These are phyloP conservation scores for Bjerkandera adusta DNA, from an alignment of 1,284 basidiomycete genomes.

Conservation along the genomic window DNA sequence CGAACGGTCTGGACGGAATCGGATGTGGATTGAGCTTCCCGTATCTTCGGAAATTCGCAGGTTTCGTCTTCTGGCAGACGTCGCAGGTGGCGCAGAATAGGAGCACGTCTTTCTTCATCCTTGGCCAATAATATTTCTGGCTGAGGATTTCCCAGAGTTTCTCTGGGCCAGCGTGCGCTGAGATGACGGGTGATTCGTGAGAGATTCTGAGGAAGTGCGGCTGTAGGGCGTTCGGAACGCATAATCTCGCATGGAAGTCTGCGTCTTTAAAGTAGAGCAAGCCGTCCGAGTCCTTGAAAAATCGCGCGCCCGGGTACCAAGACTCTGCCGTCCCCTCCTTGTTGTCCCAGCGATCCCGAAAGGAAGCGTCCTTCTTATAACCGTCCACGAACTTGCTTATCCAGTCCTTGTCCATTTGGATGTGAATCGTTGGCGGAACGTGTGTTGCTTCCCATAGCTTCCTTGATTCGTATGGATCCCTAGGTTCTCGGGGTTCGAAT, in stretches of 20 bases:
- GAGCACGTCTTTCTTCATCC: slow-evolving; percentile 28
- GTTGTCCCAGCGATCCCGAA: neutral
- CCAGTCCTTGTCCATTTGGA: neutral
- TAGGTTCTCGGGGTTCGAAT: too few species aligned
- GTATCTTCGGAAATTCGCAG: too few species aligned
- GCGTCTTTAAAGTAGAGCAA: slow-evolving; percentile 25
- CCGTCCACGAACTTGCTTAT: neutral
- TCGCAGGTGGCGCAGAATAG: slow-evolving; percentile 32
- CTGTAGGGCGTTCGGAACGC: slow-evolving; percentile 16
- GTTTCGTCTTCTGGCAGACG: slow-evolving; percentile 38
- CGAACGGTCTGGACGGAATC: neutral
- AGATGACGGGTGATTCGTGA: slow-evolving; percentile 16
- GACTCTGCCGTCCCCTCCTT: neutral
- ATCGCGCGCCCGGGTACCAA: slow-evolving; percentile 12
- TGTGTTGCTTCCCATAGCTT: slow-evolving; percentile 8
- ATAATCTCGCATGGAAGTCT: slow-evolving; percentile 19
- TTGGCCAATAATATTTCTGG: slow-evolving; percentile 32
- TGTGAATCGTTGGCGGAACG: neutral
- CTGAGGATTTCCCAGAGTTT: slow-evolving; percentile 24
- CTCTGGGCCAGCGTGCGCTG: slow-evolving; percentile 31
- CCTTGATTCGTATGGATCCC: neutral
- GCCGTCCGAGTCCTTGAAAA: slow-evolving; percentile 16
- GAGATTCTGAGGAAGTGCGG: slow-evolving; percentile 11
- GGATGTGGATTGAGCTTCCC: slow-evolving; percentile 3
- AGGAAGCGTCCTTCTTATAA: slow-evolving; percentile 5